Evolutionary conservation across 768 basidiomycete genomes (phyloP), one percentile per base, ranked within the genome.

Genomic region (Tricholoma sp.): DNA sequence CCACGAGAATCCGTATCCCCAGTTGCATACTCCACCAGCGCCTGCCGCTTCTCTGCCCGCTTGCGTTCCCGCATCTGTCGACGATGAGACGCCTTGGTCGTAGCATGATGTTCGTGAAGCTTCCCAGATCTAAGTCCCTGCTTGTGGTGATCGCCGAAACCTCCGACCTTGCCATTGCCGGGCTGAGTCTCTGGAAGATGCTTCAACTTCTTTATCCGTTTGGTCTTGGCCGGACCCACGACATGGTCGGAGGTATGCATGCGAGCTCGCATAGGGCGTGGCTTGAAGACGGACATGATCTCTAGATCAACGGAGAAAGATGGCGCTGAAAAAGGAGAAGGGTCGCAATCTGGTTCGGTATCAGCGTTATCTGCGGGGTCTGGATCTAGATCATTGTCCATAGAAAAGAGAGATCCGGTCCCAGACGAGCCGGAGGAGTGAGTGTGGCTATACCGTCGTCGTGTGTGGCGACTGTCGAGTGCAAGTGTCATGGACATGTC

Each of bases 211-310:
- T 77, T 77, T 54, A 63, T 62, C 58, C 64, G 70, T 51, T 71
- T 76, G 62, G 44, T 68, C 71, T 79, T 76, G 9, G 66, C 62
- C 3, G 69, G 68, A n/a, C 61, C 62, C 3, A 53, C 63, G 63
- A 44, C 64, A 55, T 71, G 65, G 20, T 65, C 53, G 51, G 68
- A 66, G 37, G 70, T 71, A 63, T 68, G 72, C 60, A 66, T 65
- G 13, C 73, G 74, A 7, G 69, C 72, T 53, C 80, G 83, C 60
- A 80, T 70, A 1, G 87, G 86, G 0, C 85, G 80, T 1, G 88
- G 88, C 62, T 90, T 89, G 73, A 82, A 89, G 9, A 91, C 89
- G 2, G 83, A 77, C 2, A 80, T 72, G 49, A 90, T 88, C 63
- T 86, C 85, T 55, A 91, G 78, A 65, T 83, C 82, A 52, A 85